phyloP scores from a whole-genome alignment of 2,329 filamentous ascomycete genomes.

The Macrophomina tecta region DNA sequence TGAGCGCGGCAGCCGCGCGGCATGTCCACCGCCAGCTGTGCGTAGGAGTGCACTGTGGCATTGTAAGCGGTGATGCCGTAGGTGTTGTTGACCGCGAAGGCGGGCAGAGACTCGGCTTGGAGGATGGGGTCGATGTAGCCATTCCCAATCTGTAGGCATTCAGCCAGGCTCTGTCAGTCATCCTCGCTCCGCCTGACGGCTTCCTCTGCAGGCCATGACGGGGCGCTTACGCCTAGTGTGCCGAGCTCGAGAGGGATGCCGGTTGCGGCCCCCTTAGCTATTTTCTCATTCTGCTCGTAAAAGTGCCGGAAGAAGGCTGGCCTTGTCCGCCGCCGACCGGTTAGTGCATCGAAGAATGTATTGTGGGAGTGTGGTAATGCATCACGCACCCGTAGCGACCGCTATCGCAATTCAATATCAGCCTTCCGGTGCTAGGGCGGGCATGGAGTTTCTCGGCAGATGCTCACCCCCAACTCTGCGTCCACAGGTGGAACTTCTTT shows the following conservation, averaged over 20 bases:
- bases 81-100: slow-evolving; percentile 61
- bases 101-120: slow-evolving; percentile 57
- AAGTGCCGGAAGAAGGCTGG: slow-evolving; percentile 65
- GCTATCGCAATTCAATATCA: slow-evolving; percentile 21
- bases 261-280: slow-evolving; percentile 55
- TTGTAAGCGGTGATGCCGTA: slow-evolving; percentile 63
- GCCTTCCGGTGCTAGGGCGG: too few relatives aligned
- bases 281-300: slow-evolving; percentile 62
- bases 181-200: too few relatives aligned
- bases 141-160: slow-evolving; percentile 51
- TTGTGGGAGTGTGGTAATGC: too few relatives aligned
- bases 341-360: too few relatives aligned
- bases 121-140: slow-evolving; percentile 60
- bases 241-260: slow-evolving; percentile 61
- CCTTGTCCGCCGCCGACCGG: too few relatives aligned
- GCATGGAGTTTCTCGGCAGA: slow-evolving; percentile 30
- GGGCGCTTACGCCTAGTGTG: slow-evolving; percentile 48
- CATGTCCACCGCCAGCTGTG: slow-evolving; percentile 61
- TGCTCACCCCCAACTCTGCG: slow-evolving; percentile 54
- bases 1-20: slow-evolving; percentile 52
- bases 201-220: too few relatives aligned
- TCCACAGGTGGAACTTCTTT: slow-evolving; percentile 64
- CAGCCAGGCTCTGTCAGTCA: too few relatives aligned
- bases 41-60: slow-evolving; percentile 64
- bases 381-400: slow-evolving; percentile 52